Percentiles rank a stretch among this genome's conserved stretches.
Conservation (phyloP, 129 eudicot species). For the Calendula officinalis region DNA sequence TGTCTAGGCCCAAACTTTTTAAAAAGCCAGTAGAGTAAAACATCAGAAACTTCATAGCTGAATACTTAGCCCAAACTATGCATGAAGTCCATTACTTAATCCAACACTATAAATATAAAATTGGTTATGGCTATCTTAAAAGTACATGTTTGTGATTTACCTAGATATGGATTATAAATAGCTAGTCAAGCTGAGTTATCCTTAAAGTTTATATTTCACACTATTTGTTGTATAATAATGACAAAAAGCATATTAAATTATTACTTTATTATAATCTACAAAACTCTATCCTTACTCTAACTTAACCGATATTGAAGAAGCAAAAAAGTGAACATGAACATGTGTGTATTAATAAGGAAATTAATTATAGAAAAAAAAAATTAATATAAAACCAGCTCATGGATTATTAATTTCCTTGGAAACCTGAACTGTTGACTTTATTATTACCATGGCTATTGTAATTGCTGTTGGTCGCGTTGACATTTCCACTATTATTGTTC, state of each 20-base stretch:
- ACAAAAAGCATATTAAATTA: not conserved
- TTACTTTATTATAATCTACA: not conserved
- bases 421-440: slow-evolving; percentile 40
- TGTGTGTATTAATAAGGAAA: slow-evolving; percentile 20
- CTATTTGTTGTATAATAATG: not conserved
- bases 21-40: too few relatives aligned
- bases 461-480: slow-evolving; percentile 30
- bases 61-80: too few relatives aligned
- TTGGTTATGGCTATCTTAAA: too few relatives aligned
- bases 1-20: too few relatives aligned
- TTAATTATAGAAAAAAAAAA: not conserved
- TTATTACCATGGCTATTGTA: slow-evolving; percentile 42
- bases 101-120: too few relatives aligned
- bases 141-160: too few relatives aligned
- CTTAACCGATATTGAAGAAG: not conserved
- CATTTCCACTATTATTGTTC: slow-evolving; percentile 11
- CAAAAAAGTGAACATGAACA: not conserved
- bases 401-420: slow-evolving; percentile 22
- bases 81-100: too few relatives aligned
- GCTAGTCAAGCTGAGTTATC: too few relatives aligned
- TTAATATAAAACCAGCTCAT: not conserved
- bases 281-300: not conserved
- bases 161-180: too few relatives aligned
- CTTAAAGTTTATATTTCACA: not conserved
- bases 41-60: too few relatives aligned